phyloP scores from a whole-genome alignment of 1,284 basidiomycete genomes.

The Boletus mariae region DNA sequence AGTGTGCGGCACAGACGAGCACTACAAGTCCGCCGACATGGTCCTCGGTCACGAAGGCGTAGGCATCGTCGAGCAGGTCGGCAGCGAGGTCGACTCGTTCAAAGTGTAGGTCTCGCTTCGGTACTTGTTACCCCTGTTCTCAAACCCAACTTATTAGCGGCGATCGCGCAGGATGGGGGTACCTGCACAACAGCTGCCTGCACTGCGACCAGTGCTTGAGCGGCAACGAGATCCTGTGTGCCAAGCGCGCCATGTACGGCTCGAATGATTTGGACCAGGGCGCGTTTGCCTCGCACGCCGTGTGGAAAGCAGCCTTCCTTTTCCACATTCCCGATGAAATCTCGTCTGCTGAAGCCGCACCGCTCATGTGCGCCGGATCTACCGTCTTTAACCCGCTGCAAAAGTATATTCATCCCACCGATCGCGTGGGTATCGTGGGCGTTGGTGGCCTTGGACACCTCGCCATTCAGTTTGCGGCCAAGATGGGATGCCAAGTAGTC shows the following conservation, averaged over 20 bases:
- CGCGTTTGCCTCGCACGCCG: constrained; percentile 33
- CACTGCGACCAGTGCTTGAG: constrained; percentile 30
- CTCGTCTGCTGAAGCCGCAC: constrained; percentile 32
- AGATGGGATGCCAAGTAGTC: constrained; percentile 52
- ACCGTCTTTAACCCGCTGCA: constrained; percentile 34
- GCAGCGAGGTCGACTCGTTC: constrained; percentile 29
- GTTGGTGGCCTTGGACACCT: constrained; percentile 38
- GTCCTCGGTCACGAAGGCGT: constrained; percentile 39
- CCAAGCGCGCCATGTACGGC: constrained; percentile 28
- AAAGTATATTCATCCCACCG: constrained; percentile 25
- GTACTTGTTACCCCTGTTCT: neutral
- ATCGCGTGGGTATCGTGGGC: constrained; percentile 37
- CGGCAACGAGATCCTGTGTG: constrained; percentile 31
- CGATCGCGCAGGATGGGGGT: constrained; percentile 34
- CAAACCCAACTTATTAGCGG: constrained; percentile 14
- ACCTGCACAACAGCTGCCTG: constrained; percentile 24
- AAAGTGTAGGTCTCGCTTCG: constrained; percentile 22
- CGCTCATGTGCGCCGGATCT: constrained; percentile 39
- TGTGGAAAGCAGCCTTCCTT: constrained; percentile 33
- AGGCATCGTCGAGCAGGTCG: constrained; percentile 32
- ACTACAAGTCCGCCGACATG: constrained; percentile 30
- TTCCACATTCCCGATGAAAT: constrained; percentile 35
- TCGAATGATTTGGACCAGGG: constrained; percentile 30
- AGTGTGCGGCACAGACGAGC: constrained; percentile 49
- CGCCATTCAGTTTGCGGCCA: constrained; percentile 37